A percentile compares a stretch with the other conserved stretches of the same genome.
These are phyloP conservation scores for Aphanomyces invadans DNA, from an alignment of 352 stramenopile genomes.

Conservation along the genomic window DNA sequence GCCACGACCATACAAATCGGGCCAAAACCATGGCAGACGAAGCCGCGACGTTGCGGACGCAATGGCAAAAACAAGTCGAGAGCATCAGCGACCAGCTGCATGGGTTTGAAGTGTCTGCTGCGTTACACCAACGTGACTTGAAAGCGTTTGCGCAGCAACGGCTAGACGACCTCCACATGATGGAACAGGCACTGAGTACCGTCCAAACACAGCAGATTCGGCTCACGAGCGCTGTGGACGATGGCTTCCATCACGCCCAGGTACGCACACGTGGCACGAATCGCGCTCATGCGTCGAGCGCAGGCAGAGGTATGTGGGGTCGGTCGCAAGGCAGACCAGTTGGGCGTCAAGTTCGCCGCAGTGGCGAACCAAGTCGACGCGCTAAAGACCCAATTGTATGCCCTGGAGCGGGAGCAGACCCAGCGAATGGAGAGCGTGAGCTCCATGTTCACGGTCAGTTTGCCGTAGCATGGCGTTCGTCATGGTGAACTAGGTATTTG, in stretches of 20 bases:
- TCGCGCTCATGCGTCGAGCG: too few relatives aligned
- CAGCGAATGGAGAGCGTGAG: constrained; percentile 66
- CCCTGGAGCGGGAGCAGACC: constrained; percentile 57
- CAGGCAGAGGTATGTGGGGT: background rate
- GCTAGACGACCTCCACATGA: constrained; percentile 58
- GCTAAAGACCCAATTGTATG: background rate
- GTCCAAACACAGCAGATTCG: constrained; percentile 62
- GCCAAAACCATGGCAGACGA: constrained; percentile 57
- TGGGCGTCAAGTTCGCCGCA: constrained; percentile 38
- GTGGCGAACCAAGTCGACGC: constrained; percentile 1
- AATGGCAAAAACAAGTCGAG: constrained; percentile 68
- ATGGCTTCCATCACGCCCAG: constrained; percentile 26
- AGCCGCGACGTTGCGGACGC: constrained; percentile 48
- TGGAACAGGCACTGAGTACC: constrained; percentile 60
- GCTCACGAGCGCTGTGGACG: constrained; percentile 41
- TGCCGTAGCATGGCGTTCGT: too few relatives aligned
- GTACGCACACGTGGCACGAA: too few relatives aligned
- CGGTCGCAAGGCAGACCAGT: constrained; percentile 30
- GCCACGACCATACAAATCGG: constrained; percentile 42
- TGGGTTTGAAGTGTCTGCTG: constrained; percentile 38
- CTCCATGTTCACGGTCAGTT: constrained; percentile 61
- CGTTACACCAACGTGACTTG: constrained; percentile 38
- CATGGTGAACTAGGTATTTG: constrained; percentile 40
- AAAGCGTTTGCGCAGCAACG: constrained; percentile 46
- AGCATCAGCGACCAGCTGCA: constrained; percentile 52